Evolutionary conservation across 148 eudicot genomes (phyloP).

Genomic region (Amaranthus palmeri): DNA sequence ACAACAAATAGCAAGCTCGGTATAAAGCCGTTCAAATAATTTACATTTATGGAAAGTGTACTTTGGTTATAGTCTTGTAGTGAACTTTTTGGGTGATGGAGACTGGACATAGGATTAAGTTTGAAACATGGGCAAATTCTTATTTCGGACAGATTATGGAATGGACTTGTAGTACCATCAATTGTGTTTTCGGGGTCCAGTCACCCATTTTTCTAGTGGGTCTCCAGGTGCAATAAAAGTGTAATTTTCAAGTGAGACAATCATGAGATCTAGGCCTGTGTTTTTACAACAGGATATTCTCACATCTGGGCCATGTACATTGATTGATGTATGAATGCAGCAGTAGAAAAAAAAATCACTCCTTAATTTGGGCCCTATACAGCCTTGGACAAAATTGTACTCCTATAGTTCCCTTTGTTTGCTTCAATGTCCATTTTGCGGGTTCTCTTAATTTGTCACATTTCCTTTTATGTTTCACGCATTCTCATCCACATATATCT

Average conservation of each 20-base stretch:
- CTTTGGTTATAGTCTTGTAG: background rate
- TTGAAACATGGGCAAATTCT: background rate
- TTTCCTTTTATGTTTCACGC: no score
- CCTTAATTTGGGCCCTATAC: no score
- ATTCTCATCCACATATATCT: no score
- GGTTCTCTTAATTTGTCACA: no score
- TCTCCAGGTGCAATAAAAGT: background rate
- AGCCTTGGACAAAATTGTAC: no score
- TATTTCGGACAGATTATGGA: background rate
- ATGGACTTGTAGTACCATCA: background rate
- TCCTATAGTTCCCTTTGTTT: no score
- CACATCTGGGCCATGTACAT: background rate
- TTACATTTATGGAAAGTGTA: background rate
- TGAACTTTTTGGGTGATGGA: background rate
- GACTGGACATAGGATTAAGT: background rate
- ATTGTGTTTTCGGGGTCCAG: background rate
- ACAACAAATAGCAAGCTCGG: no score
- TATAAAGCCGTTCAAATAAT: background rate
- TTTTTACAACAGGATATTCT: background rate
- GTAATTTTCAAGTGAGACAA: background rate
- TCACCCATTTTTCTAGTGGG: background rate
- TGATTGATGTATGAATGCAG: no score
- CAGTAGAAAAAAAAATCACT: no score
- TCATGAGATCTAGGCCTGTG: background rate
- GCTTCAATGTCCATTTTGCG: no score